Base-by-base conservation (phyloP, 2,329 filamentous ascomycete species). In the Colletotrichum higginsianum region DNA sequence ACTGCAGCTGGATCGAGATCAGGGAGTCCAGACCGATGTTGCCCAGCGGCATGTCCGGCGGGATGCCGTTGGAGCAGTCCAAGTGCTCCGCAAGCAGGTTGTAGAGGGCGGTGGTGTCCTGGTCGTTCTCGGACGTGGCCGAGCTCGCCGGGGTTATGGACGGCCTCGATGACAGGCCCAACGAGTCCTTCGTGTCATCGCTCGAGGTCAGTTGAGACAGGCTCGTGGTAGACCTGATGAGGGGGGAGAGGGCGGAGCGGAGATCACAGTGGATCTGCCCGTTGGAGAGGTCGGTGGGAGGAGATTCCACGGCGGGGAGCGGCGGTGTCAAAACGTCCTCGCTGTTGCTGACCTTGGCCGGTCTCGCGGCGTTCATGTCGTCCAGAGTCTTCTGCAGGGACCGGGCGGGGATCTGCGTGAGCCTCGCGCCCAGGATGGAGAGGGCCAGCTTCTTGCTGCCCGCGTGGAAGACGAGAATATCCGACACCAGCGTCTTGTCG, bases 1-100 rank as follows among this genome's bases (percentile, higher is more conserved):
- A 57, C n/a, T 40, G 55, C 21, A 57, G 42, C 38, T 57, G 55
- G 6, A 57, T 57, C 4, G 55, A 35, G 35, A 57, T 38, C 38
- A 57, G 18, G 13, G 55, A 57, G 15, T 57, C 55, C 38, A 57
- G 35, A 2, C 55, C 55, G 15, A 57, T 42, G 23, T 53, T 30
- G 13, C 50, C 50, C 4, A 53, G 16, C 3, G 50, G 50, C 23
- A 30, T 23, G 50, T 53, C 23, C 23, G 50, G 50, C 15, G 50
- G 50, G 50, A 53, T 53, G 2, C 50, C 50, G 26, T 53, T 53
- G 12, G 50, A 53, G 50, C 50, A 53, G 12, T 53, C 50, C 50
- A 30, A 30, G 16, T 53, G 50, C 23, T 53, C 50, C 12, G 50
- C 21, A 15, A 53, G 50, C 50, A 53, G 30, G 50, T 30, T 23